A percentile compares a stretch with the other conserved stretches of the same genome.
Evolutionary conservation across 2,329 filamentous ascomycete species (phyloP).

Genomic region (Podosphaera aphanis): DNA sequence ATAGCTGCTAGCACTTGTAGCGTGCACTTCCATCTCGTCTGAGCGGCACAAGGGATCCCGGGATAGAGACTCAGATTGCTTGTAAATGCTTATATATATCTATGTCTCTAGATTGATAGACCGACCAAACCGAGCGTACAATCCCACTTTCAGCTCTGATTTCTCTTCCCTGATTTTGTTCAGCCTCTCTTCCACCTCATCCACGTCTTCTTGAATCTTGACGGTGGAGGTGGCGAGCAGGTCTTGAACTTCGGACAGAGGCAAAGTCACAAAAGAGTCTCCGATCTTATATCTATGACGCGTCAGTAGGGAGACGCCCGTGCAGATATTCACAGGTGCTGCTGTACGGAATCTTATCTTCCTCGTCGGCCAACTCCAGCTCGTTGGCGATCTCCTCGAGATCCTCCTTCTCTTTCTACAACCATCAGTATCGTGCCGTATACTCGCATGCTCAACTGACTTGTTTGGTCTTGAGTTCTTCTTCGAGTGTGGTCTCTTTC

Average conservation of each 20-base stretch:
- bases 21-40: too few relatives aligned
- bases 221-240: constrained; percentile 51
- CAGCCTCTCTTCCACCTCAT: constrained; percentile 53
- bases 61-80: too few relatives aligned
- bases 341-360: constrained; percentile 63
- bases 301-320: constrained; percentile 2
- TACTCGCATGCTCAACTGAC: constrained; percentile 24
- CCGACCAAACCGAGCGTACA: constrained; percentile 86
- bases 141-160: constrained; percentile 65
- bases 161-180: constrained; percentile 61
- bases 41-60: too few relatives aligned
- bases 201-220: constrained; percentile 55
- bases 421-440: not conserved
- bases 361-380: constrained; percentile 84
- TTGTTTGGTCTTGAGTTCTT: constrained; percentile 56
- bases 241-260: constrained; percentile 65
- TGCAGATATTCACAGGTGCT: not conserved
- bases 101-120: constrained; percentile 90
- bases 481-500: constrained; percentile 54
- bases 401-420: constrained; percentile 93
- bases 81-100: too few relatives aligned
- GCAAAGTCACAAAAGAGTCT: constrained; percentile 78
- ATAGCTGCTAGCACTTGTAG: too few relatives aligned
- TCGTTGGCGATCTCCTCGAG: constrained; percentile 80
- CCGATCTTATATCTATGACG: constrained; percentile 75